A percentile compares a stretch with the other conserved stretches of the same genome.
phyloP scores from a whole-genome alignment of 192 early-diverging fungal genomes.

The Coemansia sp. region DNA sequence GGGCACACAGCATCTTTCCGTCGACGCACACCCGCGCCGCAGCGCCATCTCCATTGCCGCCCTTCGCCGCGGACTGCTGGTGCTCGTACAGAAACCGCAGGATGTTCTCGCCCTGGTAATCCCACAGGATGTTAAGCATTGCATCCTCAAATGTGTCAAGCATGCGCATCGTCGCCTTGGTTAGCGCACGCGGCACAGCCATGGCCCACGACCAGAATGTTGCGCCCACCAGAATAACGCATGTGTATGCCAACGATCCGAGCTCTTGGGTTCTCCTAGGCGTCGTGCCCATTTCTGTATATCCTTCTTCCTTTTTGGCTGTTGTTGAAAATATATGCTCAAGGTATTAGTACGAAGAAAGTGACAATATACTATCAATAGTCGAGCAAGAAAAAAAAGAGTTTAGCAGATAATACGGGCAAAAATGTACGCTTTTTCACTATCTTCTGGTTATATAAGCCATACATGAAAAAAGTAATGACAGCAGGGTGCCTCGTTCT shows the following conservation, averaged over 20 bases:
- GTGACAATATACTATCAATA: too few species aligned
- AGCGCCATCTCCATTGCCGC: neutral
- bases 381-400: neutral
- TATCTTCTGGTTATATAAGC: conserved; percentile 6
- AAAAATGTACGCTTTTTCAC: neutral
- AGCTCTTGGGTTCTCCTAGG: neutral
- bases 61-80: conserved; percentile 3
- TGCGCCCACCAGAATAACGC: neutral
- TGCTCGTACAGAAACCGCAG: conserved; percentile 22
- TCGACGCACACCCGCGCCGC: neutral
- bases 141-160: conserved; percentile 29
- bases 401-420: neutral
- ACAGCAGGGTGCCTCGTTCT: neutral
- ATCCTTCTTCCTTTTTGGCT: neutral
- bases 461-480: conserved; percentile 3
- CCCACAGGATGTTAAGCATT: conserved; percentile 25
- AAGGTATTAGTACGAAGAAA: neutral
- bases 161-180: neutral
- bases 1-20: neutral
- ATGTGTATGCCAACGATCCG: conserved; percentile 7
- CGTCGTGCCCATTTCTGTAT: neutral
- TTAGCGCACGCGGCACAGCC: conserved; percentile 18
- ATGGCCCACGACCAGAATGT: conserved; percentile 23
- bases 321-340: neutral
- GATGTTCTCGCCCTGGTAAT: conserved; percentile 43